phyloP scores from a whole-genome alignment of 805 yeast genomes.

The Torulaspora quercuum region DNA sequence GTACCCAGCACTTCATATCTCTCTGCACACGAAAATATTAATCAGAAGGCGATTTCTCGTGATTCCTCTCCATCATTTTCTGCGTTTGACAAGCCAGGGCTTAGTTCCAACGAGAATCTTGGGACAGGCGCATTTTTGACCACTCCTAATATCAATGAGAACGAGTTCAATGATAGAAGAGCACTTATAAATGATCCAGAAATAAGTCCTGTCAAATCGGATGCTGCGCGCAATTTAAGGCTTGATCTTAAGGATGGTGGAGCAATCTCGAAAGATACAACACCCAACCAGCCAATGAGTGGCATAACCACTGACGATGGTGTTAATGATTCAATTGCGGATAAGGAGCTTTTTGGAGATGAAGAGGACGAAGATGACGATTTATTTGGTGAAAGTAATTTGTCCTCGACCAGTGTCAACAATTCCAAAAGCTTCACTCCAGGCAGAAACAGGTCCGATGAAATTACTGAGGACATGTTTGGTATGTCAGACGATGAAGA shows the following conservation, averaged over 20 bases:
- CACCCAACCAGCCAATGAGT: constrained; percentile 1
- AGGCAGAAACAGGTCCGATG: constrained; percentile 21
- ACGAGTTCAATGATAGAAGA: constrained; percentile 19
- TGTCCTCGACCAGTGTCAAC: constrained; percentile 22
- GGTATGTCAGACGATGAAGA: constrained; percentile 34
- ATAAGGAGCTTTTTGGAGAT: constrained; percentile 35
- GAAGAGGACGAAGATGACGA: constrained; percentile 37
- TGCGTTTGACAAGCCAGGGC: constrained; percentile 11
- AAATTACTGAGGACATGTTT: constrained; percentile 33
- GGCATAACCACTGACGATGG: constrained; percentile 3
- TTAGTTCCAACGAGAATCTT: constrained; percentile 17
- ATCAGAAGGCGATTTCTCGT: constrained; percentile 11
- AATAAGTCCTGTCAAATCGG: constrained; percentile 20
- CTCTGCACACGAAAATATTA: constrained; percentile 9
- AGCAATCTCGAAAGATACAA: constrained; percentile 1
- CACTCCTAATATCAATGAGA: constrained; percentile 23
- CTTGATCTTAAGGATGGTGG: constrained; percentile 6
- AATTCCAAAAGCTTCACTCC: constrained; percentile 9
- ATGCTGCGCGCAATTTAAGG: constrained; percentile 10
- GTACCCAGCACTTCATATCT: constrained; percentile 14
- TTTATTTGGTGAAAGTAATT: constrained; percentile 39
- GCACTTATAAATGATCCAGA: constrained; percentile 12
- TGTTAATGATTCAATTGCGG: constrained; percentile 20
- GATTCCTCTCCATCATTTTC: constrained; percentile 16
- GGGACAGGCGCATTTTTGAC: constrained; percentile 16